phyloP scores from a whole-genome alignment of 257 asterid genomes.

The Przewalskia tangutica region DNA sequence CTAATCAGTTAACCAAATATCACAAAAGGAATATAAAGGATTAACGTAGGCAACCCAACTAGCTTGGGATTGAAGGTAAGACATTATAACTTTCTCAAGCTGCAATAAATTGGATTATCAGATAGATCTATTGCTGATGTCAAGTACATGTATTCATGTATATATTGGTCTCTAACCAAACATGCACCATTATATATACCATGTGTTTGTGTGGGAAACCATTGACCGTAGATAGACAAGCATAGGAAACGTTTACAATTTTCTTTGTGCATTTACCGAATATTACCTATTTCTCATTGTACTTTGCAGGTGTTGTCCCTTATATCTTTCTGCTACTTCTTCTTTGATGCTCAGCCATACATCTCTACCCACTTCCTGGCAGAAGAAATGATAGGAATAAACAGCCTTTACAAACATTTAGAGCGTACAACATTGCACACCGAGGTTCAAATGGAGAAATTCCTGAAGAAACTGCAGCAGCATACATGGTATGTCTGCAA shows the following conservation, averaged over 20 bases:
- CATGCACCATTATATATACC: neutral
- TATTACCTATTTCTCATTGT: constrained; percentile 5
- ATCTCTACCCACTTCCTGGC: constrained; percentile 86
- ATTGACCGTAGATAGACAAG: neutral
- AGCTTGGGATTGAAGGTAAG: neutral
- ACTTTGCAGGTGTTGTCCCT: constrained; percentile 48
- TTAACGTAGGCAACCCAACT: neutral
- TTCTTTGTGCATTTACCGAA: neutral
- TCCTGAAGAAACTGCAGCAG: constrained; percentile 89
- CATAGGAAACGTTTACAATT: neutral
- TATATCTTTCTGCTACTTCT: constrained; percentile 50
- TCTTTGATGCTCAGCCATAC: constrained; percentile 64
- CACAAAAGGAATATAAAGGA: neutral
- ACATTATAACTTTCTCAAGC: neutral
- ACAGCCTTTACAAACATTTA: constrained; percentile 74
- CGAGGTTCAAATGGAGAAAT: constrained; percentile 97
- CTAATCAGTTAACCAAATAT: neutral
- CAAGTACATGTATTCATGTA: neutral
- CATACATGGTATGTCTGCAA: constrained; percentile 51
- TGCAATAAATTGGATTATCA: neutral
- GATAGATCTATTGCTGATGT: neutral
- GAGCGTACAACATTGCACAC: constrained; percentile 88
- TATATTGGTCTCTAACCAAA: neutral
- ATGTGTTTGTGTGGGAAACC: neutral
- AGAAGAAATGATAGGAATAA: constrained; percentile 69